phyloP scores from a whole-genome alignment of 2,329 filamentous ascomycete species.

The Beauveria sp. region DNA sequence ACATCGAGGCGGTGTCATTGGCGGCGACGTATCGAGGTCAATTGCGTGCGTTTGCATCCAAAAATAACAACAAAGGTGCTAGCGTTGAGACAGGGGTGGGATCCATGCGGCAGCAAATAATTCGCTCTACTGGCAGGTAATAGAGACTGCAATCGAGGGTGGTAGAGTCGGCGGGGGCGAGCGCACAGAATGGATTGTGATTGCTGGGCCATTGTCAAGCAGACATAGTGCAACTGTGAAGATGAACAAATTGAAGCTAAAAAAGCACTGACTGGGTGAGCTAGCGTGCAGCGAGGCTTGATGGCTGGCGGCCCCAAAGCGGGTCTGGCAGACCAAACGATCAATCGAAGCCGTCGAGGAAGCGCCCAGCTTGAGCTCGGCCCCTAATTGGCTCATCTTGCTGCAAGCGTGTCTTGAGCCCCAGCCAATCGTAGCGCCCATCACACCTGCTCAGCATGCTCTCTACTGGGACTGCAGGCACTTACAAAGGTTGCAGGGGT shows the following conservation, averaged over 20 bases:
- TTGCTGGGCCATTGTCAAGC: background rate
- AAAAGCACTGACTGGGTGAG: background rate
- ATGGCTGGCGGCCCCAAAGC: slow-evolving; percentile 3
- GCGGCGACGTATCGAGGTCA: background rate
- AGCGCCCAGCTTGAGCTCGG: slow-evolving; percentile 11
- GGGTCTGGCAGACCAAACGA: background rate
- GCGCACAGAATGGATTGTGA: background rate
- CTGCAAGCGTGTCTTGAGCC: background rate
- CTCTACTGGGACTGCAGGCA: background rate
- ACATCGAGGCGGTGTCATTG: background rate
- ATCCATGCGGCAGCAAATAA: background rate
- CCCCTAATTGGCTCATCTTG: slow-evolving; percentile 6
- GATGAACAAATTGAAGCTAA: background rate
- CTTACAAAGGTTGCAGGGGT: slow-evolving; percentile 3
- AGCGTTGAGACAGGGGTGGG: background rate
- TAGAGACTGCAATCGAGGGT: background rate
- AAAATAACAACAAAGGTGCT: slow-evolving; percentile 1
- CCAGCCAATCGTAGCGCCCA: slow-evolving; percentile 8
- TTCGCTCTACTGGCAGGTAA: background rate
- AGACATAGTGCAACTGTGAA: background rate
- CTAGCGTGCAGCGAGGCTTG: slow-evolving; percentile 6
- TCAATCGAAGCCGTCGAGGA: slow-evolving; percentile 14
- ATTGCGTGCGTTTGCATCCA: slow-evolving; percentile 6
- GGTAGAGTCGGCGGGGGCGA: background rate
- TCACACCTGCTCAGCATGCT: background rate